A percentile compares a stretch with the other conserved stretches of the same genome.
These are phyloP conservation scores for Hypericum androsaemum DNA, from an alignment of 345 rosid genomes.

Conservation along the genomic window DNA sequence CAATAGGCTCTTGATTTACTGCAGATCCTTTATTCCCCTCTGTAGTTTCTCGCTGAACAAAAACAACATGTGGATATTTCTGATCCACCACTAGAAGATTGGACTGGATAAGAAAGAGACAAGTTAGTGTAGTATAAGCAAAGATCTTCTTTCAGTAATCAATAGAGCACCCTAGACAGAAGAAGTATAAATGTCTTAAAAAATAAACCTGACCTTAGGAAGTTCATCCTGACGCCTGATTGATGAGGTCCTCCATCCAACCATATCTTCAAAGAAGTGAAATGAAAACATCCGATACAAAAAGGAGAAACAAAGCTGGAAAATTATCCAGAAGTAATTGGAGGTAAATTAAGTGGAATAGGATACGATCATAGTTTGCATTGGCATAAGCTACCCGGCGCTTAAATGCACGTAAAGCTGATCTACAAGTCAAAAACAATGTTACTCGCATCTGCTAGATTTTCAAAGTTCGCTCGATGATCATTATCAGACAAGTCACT, in stretches of 20 bases:
- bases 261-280: slow-evolving; percentile 53
- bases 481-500: slow-evolving; percentile 13
- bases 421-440: slow-evolving; percentile 38
- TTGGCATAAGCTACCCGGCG: slow-evolving; percentile 91
- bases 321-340: slow-evolving; percentile 5
- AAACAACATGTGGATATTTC: slow-evolving; percentile 75
- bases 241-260: slow-evolving; percentile 96
- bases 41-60: slow-evolving; percentile 31
- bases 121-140: neutral
- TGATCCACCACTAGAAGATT: slow-evolving; percentile 47
- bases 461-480: too few species aligned
- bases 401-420: slow-evolving; percentile 71
- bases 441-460: neutral
- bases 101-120: slow-evolving; percentile 40
- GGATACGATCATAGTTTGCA: slow-evolving; percentile 85
- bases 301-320: slow-evolving; percentile 4
- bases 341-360: slow-evolving; percentile 17
- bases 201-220: slow-evolving; percentile 45
- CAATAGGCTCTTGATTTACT: slow-evolving; percentile 23
- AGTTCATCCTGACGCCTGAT: slow-evolving; percentile 76
- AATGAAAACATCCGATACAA: slow-evolving; percentile 23
- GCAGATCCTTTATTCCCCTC: slow-evolving; percentile 24
- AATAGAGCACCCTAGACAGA: neutral
- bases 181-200: neutral
- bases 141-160: neutral